phyloP scores from a whole-genome alignment of 2,329 filamentous ascomycete genomes.

The Penicillium corylophilum region DNA sequence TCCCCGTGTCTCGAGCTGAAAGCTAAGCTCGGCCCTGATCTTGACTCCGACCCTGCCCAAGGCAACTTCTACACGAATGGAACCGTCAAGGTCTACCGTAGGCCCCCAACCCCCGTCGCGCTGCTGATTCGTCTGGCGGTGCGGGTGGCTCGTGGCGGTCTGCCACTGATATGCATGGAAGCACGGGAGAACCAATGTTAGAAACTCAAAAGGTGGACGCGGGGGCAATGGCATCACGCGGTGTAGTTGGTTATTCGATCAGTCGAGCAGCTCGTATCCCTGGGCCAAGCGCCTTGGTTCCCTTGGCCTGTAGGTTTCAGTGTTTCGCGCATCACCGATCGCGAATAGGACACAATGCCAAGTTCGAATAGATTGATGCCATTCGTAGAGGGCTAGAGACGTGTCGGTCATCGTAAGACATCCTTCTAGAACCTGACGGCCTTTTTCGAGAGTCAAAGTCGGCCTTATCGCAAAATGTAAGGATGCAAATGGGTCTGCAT shows the following conservation, averaged over 20 bases:
- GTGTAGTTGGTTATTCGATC: neutral
- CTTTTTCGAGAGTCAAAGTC: neutral
- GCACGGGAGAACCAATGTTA: slow-evolving; percentile 26
- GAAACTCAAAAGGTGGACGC: neutral
- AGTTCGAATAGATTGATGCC: neutral
- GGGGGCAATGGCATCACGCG: neutral
- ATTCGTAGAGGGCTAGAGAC: neutral
- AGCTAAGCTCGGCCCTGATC: neutral
- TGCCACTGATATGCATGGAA: slow-evolving; percentile 30
- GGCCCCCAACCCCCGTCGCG: neutral
- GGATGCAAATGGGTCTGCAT: neutral
- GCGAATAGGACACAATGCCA: neutral
- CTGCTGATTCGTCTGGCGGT: slow-evolving; percentile 4
- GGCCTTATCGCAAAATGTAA: neutral
- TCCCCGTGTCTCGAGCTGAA: neutral
- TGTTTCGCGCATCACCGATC: neutral
- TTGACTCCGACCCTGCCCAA: neutral
- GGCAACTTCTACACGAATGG: slow-evolving; percentile 6
- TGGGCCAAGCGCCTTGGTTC: neutral
- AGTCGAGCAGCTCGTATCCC: neutral
- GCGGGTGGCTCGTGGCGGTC: slow-evolving; percentile 14
- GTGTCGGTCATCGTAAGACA: neutral
- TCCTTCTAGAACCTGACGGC: neutral
- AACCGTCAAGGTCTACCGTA: slow-evolving; percentile 1
- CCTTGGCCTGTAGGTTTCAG: neutral